phyloP scores from a whole-genome alignment of 768 basidiomycete genomes.

The Glaciozyma martinii region DNA sequence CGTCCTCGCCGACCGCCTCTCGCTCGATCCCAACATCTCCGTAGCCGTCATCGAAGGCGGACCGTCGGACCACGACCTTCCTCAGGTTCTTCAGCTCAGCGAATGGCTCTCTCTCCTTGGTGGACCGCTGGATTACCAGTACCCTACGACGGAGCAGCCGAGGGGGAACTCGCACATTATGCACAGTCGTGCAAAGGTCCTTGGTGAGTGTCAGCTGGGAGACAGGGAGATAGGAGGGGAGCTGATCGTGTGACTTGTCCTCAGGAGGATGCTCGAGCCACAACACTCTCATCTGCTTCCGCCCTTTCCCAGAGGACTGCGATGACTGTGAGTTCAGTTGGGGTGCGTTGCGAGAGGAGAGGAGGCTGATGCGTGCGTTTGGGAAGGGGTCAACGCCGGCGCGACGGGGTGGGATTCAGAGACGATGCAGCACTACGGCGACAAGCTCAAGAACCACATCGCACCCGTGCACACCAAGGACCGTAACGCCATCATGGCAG shows the following conservation, averaged over 20 bases:
- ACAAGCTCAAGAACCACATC: slow-evolving; percentile 1
- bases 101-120: slow-evolving; percentile 5
- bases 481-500: slow-evolving; percentile 9
- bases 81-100: slow-evolving; percentile 1
- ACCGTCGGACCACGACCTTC: slow-evolving; percentile 1
- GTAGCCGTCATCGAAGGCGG: slow-evolving; percentile 31
- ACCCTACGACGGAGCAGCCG: slow-evolving; percentile 6
- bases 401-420: slow-evolving; percentile 1
- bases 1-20: slow-evolving; percentile 42
- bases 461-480: slow-evolving; percentile 5
- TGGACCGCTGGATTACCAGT: slow-evolving; percentile 1
- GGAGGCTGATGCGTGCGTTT: neutral
- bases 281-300: slow-evolving; percentile 15
- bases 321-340: neutral
- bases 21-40: slow-evolving; percentile 35
- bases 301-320: slow-evolving; percentile 8
- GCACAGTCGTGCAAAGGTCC: slow-evolving; percentile 4
- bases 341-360: neutral
- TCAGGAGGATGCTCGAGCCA: slow-evolving; percentile 6
- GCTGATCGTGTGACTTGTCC: neutral
- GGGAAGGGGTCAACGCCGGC: slow-evolving; percentile 5
- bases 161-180: slow-evolving; percentile 8
- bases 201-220: neutral
- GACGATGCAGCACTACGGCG: slow-evolving; percentile 12
- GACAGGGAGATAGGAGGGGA: neutral